A percentile compares a stretch with the other conserved stretches of the same genome.
phyloP scores from a whole-genome alignment of 2,329 filamentous ascomycete genomes.

The Furcasterigmium furcatum region DNA sequence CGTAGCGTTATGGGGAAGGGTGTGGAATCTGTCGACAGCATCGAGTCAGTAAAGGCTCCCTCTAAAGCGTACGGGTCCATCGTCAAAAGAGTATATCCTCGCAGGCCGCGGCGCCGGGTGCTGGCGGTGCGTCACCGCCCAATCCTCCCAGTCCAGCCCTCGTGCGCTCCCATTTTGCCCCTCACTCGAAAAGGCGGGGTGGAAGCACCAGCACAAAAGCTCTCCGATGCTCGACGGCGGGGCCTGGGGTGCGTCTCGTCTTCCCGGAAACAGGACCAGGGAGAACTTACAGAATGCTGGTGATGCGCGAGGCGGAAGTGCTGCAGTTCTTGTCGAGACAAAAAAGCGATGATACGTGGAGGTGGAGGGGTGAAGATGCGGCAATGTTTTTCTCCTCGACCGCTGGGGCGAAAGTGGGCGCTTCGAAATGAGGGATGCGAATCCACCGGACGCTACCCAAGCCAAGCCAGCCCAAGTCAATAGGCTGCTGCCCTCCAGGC shows the following conservation, averaged over 20 bases:
- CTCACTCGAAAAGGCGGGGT: too few species aligned
- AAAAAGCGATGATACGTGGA: not conserved
- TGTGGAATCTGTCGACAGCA: constrained; percentile 4
- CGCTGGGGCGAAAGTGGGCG: not conserved
- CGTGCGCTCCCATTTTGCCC: too few species aligned
- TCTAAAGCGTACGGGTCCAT: not conserved
- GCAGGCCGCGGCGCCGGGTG: not conserved
- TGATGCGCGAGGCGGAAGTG: too few species aligned
- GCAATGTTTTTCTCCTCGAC: not conserved
- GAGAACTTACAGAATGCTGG: too few species aligned
- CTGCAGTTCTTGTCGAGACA: not conserved
- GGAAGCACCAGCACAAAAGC: too few species aligned
- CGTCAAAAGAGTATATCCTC: not conserved
- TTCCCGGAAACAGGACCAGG: too few species aligned
- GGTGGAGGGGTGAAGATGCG: not conserved
- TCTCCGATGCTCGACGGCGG: too few species aligned
- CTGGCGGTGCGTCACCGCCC: constrained; percentile 5
- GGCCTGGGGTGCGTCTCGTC: too few species aligned
- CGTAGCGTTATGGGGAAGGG: not conserved
- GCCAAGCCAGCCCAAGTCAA: too few species aligned
- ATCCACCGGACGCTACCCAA: too few species aligned
- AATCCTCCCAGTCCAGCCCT: constrained; percentile 9
- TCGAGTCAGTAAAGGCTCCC: constrained; percentile 1
- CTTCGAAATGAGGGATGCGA: not conserved
- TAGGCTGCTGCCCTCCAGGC: too few species aligned